Conservation (phyloP, 1,139 yeast species). For the Zhuliangozyma blackwelliae region DNA sequence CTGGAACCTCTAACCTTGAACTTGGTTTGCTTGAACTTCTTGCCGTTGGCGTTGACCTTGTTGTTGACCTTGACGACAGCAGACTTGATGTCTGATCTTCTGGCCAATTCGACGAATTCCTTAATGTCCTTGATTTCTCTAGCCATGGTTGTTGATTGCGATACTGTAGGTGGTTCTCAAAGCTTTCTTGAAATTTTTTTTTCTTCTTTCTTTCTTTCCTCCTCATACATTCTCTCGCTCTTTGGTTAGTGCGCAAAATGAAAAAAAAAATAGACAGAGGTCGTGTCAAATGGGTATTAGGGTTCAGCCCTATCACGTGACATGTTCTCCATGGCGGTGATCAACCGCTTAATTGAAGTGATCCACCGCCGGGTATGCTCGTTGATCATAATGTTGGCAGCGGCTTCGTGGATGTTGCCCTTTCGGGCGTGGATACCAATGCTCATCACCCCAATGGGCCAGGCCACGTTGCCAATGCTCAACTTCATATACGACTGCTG, state of each 20-base stretch:
- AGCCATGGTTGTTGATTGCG: conserved; percentile 11
- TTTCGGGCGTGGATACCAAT: conserved; percentile 78
- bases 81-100: conserved; percentile 92
- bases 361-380: conserved; percentile 78
- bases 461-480: conserved; percentile 84
- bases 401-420: conserved; percentile 6
- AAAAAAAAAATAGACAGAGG: neutral
- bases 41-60: conserved; percentile 82
- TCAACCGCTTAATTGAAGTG: conserved; percentile 64
- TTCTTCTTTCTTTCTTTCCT: conserved; percentile 2
- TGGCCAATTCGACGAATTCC: conserved; percentile 96
- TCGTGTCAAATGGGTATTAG: conserved; percentile 2
- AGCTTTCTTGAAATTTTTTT: neutral
- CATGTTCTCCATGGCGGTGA: conserved; percentile 48
- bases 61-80: conserved; percentile 90
- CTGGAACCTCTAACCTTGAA: conserved; percentile 98
- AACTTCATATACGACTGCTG: conserved; percentile 69
- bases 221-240: too few species aligned
- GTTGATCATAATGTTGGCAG: conserved; percentile 75
- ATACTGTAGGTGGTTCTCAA: conserved; percentile 23
- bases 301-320: conserved; percentile 10
- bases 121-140: conserved; percentile 93
- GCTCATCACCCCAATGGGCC: conserved; percentile 85
- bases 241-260: neutral
- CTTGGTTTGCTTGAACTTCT: conserved; percentile 88